Evolutionary conservation across 1,284 basidiomycete genomes (phyloP), one percentile per base, ranked within the genome.

Genomic region (Cystobasidiaceae sp.): DNA sequence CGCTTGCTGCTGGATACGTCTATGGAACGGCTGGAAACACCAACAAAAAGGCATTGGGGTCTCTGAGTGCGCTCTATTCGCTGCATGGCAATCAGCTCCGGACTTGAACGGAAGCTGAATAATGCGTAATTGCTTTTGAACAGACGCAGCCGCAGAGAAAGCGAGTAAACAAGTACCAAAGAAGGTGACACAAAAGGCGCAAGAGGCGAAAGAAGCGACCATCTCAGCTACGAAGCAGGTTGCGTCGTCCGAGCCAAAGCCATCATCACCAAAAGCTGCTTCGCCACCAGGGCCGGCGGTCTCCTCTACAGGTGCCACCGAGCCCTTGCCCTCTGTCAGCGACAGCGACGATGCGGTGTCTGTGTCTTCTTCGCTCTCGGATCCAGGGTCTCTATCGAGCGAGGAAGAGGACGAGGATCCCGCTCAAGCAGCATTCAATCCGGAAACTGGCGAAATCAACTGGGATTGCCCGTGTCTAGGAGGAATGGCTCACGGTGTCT

Each of bases 401-500:
- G 50, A 37, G 6, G 64, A 60, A 33, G 67, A 62, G 21, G 64
- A 54, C 34, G 55, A 54, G 19, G 62, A 68, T 43, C 57, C 56
- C 21, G 49, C 62, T 6, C 74, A 79, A 69, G 79, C 80, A 13
- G 82, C 82, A 0, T 84, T 80, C 82, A 89, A 98, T 79, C 93
- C 93, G 21, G 90, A 86, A 71, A 98, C 94, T 0, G 94, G 94
- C 54, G 91, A 96, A 81, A 94, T 97, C 75, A 97, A 97, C 80
- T 97, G 93, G 92, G 92, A 94, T 76, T 97, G 92, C 76, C 90
- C 92, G 1, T 98, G 94, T 77, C 85, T 98, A 11, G 94, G 94
- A 27, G 96, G 94, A 61, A 97, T 98, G 96, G 93, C 96, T 2
- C 83, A 97, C 74, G 96, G 96, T 5, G 92, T 93, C 1, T 99